phyloP scores from a whole-genome alignment of 2,329 filamentous ascomycete species.

The Colletotrichum sp. region DNA sequence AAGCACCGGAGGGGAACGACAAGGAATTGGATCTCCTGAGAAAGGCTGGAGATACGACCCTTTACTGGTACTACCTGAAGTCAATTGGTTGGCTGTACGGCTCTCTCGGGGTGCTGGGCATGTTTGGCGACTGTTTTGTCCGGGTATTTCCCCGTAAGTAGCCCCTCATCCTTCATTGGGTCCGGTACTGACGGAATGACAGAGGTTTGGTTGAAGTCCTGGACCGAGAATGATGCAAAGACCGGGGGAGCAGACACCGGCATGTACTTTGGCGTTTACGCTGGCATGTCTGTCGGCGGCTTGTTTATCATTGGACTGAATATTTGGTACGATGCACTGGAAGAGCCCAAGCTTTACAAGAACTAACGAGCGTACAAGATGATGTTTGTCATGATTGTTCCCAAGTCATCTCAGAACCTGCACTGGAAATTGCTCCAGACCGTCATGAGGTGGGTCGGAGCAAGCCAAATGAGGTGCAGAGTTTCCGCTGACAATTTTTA shows the following conservation, averaged over 20 bases:
- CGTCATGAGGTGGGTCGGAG: not conserved
- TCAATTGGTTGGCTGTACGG: constrained; percentile 7
- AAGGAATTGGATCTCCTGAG: constrained; percentile 1
- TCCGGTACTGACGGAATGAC: not conserved
- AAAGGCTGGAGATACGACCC: not conserved
- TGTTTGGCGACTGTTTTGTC: not conserved
- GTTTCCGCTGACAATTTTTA: not conserved
- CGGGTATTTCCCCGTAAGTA: constrained; percentile 1
- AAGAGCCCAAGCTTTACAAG: rapidly evolving
- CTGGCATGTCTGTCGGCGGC: not conserved
- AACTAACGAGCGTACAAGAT: not conserved
- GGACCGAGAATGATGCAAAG: constrained; percentile 21
- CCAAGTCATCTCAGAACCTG: constrained; percentile 1
- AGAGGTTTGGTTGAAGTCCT: constrained; percentile 19
- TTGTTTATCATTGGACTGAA: not conserved
- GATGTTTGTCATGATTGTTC: constrained; percentile 6
- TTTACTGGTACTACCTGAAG: constrained; percentile 11
- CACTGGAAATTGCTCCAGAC: not conserved
- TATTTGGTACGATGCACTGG: not conserved
- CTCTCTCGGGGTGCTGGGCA: not conserved
- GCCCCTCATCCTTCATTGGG: rapidly evolving
- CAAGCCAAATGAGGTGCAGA: rapidly evolving
- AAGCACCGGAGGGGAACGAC: not conserved
- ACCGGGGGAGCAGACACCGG: constrained; percentile 8
- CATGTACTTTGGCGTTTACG: constrained; percentile 31